phyloP scores from a whole-genome alignment of 108 stramenopile species.

The Cylindrotheca fusiformis region DNA sequence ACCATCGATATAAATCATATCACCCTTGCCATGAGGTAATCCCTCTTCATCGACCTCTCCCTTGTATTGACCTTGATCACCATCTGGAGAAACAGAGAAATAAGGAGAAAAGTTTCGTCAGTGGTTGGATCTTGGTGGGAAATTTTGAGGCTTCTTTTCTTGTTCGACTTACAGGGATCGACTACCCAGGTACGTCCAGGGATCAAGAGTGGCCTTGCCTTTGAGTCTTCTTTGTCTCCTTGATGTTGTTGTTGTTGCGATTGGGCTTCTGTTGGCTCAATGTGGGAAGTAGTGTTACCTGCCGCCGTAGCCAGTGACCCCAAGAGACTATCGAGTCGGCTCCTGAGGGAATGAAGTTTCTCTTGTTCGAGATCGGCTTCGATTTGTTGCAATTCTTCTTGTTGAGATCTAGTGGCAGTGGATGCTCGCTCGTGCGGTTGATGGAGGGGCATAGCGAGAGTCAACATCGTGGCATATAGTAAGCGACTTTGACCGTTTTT shows the following conservation, averaged over 20 bases:
- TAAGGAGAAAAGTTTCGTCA: neutral
- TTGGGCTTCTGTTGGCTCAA: no score
- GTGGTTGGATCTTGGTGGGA: neutral
- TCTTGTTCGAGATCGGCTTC: neutral
- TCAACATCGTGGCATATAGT: no score
- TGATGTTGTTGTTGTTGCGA: no score
- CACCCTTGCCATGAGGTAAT: conserved; percentile 15
- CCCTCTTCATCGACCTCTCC: neutral
- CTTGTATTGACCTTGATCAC: neutral
- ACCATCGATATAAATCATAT: conserved; percentile 5
- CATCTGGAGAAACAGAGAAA: neutral
- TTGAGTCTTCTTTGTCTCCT: neutral
- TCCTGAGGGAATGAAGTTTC: neutral
- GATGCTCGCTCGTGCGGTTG: neutral
- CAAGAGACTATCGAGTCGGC: neutral
- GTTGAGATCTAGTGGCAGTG: neutral
- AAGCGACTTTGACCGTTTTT: no score
- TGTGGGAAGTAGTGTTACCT: no score
- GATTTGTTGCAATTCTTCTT: neutral
- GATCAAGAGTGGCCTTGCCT: neutral
- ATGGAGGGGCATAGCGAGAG: neutral
- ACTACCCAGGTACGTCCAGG: neutral
- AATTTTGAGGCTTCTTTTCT: neutral
- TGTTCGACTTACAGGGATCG: neutral
- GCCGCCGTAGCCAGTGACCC: neutral